Percentiles rank a stretch among this genome's conserved stretches.
Conservation (phyloP, 116 monocot genomes). For the Phalaenopsis hybrid region DNA sequence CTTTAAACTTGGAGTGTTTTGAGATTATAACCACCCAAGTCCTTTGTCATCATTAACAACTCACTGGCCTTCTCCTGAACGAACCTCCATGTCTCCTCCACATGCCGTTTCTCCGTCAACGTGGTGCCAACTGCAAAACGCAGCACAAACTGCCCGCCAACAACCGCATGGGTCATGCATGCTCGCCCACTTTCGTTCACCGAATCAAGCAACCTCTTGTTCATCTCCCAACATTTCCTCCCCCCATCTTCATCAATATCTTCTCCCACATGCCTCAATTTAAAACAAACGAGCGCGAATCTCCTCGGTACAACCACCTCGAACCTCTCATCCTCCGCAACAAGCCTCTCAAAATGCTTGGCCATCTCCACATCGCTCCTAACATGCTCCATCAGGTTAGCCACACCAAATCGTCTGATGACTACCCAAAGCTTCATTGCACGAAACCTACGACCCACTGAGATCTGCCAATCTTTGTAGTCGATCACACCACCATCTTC, state of each 20-base stretch:
- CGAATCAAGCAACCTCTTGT: slow-evolving; percentile 20
- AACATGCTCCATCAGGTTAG: slow-evolving; percentile 30
- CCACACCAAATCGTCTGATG: slow-evolving; percentile 28
- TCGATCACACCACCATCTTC: slow-evolving; percentile 24
- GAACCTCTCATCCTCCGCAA: slow-evolving; percentile 25
- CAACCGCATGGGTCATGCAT: slow-evolving; percentile 35
- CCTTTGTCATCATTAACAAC: neutral
- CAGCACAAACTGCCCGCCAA: slow-evolving; percentile 25
- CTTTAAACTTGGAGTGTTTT: too few species aligned
- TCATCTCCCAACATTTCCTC: slow-evolving; percentile 5
- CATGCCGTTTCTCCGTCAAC: slow-evolving; percentile 33
- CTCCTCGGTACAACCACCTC: slow-evolving; percentile 30
- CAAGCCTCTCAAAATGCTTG: slow-evolving; percentile 24
- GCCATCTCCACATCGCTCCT: slow-evolving; percentile 39
- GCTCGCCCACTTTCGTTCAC: slow-evolving; percentile 30
- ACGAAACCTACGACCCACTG: slow-evolving; percentile 32
- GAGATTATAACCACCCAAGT: too few species aligned
- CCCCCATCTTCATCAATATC: neutral
- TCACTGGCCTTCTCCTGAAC: slow-evolving; percentile 26
- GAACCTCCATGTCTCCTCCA: slow-evolving; percentile 32
- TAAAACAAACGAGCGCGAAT: slow-evolving; percentile 36
- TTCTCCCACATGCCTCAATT: slow-evolving; percentile 7
- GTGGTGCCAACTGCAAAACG: slow-evolving; percentile 32
- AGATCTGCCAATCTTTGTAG: slow-evolving; percentile 49
- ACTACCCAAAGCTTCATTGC: slow-evolving; percentile 45